Conservation (phyloP, 306 rosid genomes). For the Vicia villosa region DNA sequence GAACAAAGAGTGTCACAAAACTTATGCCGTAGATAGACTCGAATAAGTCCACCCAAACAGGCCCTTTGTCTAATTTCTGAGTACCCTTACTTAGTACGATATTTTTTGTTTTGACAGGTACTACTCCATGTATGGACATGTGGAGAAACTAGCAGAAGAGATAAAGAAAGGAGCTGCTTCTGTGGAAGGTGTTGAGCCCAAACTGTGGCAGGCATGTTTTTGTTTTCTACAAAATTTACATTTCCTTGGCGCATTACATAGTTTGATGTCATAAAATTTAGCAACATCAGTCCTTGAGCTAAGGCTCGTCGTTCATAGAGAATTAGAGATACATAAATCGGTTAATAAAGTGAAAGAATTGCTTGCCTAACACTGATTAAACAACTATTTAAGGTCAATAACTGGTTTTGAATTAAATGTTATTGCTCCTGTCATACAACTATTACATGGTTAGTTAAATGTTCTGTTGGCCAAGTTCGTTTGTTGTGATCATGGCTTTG, state of each 20-base stretch:
- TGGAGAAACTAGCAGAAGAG: constrained; percentile 86
- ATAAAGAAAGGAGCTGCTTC: constrained; percentile 89
- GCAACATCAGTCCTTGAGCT: constrained; percentile 7
- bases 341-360: constrained; percentile 20
- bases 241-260: constrained; percentile 24
- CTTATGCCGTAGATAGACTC: no score
- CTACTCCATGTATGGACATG: constrained; percentile 97
- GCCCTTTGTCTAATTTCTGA: no score
- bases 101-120: constrained; percentile 54
- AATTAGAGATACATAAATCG: constrained; percentile 10
- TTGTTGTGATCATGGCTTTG: not conserved
- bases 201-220: constrained; percentile 80
- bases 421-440: not conserved
- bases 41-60: no score
- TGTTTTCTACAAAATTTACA: constrained; percentile 15
- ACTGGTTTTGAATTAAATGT: constrained; percentile 6
- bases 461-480: constrained; percentile 23
- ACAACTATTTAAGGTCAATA: constrained; percentile 5
- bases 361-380: not conserved
- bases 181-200: constrained; percentile 87
- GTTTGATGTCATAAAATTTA: constrained; percentile 10
- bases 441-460: not conserved
- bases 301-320: not conserved
- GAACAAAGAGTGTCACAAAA: no score
- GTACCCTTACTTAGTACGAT: no score